Conservation (phyloP, 225 moss, liverwort and hornwort genomes). For the Bryum argenteum region DNA sequence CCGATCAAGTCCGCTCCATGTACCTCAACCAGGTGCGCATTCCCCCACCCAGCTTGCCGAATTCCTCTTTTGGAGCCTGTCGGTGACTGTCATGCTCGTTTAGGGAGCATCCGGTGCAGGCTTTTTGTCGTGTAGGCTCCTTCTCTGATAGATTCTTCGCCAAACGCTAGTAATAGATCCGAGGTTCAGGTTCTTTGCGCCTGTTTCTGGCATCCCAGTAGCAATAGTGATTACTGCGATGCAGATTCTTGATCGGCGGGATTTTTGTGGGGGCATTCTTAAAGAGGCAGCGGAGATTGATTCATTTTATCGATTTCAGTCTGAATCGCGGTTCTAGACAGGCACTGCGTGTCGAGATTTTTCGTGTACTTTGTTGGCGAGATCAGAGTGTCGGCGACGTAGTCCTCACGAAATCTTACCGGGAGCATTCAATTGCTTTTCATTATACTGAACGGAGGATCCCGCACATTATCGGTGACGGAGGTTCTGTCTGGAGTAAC, state of each 20-base stretch:
- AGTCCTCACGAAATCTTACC: background rate
- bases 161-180: background rate
- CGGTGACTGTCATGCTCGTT: background rate
- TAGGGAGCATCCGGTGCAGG: constrained; percentile 3
- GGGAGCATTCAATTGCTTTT: background rate
- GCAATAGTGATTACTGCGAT: background rate
- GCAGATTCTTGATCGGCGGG: background rate
- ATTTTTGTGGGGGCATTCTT: background rate
- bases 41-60: background rate
- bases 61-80: background rate
- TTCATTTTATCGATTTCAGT: background rate
- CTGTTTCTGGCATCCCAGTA: background rate
- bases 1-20: constrained; percentile 63
- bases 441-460: background rate
- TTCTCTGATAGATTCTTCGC: background rate
- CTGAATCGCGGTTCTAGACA: background rate
- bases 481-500: background rate
- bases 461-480: constrained; percentile 9
- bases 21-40: constrained; percentile 52
- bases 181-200: background rate
- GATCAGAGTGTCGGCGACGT: background rate
- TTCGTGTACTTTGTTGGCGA: background rate
- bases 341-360: background rate
- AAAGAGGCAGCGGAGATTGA: background rate
- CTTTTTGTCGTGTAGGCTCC: constrained; percentile 10